phyloP scores from a whole-genome alignment of 2,329 filamentous ascomycete species.

The Epichloe gansuensis region DNA sequence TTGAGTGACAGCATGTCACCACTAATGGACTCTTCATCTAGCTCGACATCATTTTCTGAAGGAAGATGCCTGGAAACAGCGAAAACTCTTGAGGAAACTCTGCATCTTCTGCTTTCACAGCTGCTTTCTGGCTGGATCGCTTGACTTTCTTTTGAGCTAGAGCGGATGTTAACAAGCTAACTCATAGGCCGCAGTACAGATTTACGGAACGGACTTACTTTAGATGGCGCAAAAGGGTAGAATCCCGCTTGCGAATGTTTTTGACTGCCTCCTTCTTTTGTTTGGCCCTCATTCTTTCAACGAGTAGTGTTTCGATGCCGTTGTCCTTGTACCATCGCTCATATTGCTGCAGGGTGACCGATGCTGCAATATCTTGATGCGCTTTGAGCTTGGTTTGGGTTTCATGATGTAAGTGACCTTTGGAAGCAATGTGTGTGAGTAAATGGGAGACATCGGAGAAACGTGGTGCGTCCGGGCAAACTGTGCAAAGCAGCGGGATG shows the following conservation, averaged over 20 bases:
- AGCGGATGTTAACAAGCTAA: not conserved
- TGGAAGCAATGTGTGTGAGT: constrained; percentile 84
- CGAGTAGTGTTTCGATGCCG: constrained; percentile 59
- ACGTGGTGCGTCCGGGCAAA: constrained; percentile 66
- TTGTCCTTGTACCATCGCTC: constrained; percentile 67
- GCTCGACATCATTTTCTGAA: constrained; percentile 17
- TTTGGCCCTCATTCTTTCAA: constrained; percentile 66
- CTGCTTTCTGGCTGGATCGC: constrained; percentile 10
- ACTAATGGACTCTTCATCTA: constrained; percentile 15
- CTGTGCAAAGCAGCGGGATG: constrained; percentile 66
- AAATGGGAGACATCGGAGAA: constrained; percentile 90
- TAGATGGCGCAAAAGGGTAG: constrained; percentile 10
- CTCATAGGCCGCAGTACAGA: not conserved
- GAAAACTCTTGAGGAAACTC: constrained; percentile 15
- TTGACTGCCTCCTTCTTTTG: constrained; percentile 50
- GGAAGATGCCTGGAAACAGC: constrained; percentile 17
- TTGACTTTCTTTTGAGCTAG: constrained; percentile 20
- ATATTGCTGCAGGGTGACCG: constrained; percentile 51
- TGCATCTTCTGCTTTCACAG: constrained; percentile 19
- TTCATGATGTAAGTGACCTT: constrained; percentile 76
- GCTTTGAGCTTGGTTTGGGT: constrained; percentile 70
- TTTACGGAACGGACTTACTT: constrained; percentile 9
- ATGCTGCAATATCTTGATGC: constrained; percentile 53
- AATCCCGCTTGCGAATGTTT: constrained; percentile 32
- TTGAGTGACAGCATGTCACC: constrained; percentile 41